These are phyloP conservation scores for Cyberlindnera americana DNA, from an alignment of 805 yeast species.

Conservation along the genomic window DNA sequence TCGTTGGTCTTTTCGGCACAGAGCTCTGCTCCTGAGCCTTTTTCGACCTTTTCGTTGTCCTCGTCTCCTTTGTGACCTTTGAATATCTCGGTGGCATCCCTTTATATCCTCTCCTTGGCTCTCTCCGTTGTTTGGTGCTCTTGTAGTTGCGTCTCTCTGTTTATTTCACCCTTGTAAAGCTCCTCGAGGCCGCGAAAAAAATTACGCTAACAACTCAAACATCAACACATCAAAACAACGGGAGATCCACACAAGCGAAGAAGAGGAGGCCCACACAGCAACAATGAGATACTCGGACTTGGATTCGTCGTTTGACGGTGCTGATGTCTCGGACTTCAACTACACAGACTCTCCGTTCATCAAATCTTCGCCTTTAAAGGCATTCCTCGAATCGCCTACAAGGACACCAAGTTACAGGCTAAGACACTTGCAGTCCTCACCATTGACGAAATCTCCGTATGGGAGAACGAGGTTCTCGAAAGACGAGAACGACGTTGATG, in stretches of 20 bases:
- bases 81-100: too few relatives aligned
- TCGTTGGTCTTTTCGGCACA: background rate
- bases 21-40: slow-evolving; percentile 1
- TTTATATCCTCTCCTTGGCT: too few relatives aligned
- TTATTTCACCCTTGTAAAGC: too few relatives aligned
- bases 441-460: slow-evolving; percentile 6
- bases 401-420: slow-evolving; percentile 12
- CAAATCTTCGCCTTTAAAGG: slow-evolving; percentile 22
- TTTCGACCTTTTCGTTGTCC: slow-evolving; percentile 3
- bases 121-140: too few relatives aligned
- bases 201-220: too few relatives aligned
- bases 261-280: too few relatives aligned
- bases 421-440: slow-evolving; percentile 11
- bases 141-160: too few relatives aligned
- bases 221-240: too few relatives aligned
- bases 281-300: background rate
- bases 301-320: slow-evolving; percentile 8
- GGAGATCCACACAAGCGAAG: too few relatives aligned
- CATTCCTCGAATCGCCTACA: slow-evolving; percentile 18
- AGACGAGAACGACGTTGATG: too few relatives aligned
- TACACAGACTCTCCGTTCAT: slow-evolving; percentile 11
- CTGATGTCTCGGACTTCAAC: background rate
- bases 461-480: background rate
- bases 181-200: too few relatives aligned
- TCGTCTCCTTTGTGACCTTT: slow-evolving; percentile 1